phyloP scores from a whole-genome alignment of 257 asterid genomes.

The Nicotiana attenuata region DNA sequence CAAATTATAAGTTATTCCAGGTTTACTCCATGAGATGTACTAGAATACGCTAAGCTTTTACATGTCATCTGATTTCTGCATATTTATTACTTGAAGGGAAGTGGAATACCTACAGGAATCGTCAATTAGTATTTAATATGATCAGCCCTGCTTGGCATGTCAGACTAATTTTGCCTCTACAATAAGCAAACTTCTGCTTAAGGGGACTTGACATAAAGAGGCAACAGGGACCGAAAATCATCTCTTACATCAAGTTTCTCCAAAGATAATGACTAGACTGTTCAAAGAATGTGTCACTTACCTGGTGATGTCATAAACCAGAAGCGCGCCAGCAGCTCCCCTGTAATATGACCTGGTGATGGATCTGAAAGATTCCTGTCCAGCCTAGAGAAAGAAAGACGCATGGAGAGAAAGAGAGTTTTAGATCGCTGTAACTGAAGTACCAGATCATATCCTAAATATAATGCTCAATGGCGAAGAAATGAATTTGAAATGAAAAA shows the following conservation, averaged over 20 bases:
- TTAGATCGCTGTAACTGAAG: neutral
- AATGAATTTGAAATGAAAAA: neutral
- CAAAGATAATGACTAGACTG: neutral
- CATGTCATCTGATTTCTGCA: neutral
- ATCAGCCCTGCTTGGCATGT: neutral
- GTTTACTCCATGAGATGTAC: neutral
- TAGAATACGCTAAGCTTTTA: neutral
- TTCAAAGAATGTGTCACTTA: neutral
- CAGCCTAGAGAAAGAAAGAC: slow-evolving; percentile 11
- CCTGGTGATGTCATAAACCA: slow-evolving; percentile 18
- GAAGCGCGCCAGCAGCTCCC: slow-evolving; percentile 17
- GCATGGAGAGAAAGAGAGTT: neutral
- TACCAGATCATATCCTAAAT: neutral
- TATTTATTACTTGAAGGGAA: neutral
- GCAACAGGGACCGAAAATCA: neutral
- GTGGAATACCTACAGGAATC: neutral
- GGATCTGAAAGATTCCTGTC: slow-evolving; percentile 17
- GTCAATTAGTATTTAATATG: neutral
- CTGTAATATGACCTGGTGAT: slow-evolving; percentile 20
- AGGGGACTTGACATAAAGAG: neutral
- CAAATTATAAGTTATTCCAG: too few species aligned
- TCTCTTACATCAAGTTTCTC: neutral
- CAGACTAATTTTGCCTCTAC: neutral
- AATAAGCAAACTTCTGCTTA: neutral
- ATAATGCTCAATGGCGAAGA: neutral